Percentiles rank a stretch among this genome's conserved stretches.
These are phyloP conservation scores for Manihot esculenta DNA, from an alignment of 441 rosid genomes.

Conservation along the genomic window DNA sequence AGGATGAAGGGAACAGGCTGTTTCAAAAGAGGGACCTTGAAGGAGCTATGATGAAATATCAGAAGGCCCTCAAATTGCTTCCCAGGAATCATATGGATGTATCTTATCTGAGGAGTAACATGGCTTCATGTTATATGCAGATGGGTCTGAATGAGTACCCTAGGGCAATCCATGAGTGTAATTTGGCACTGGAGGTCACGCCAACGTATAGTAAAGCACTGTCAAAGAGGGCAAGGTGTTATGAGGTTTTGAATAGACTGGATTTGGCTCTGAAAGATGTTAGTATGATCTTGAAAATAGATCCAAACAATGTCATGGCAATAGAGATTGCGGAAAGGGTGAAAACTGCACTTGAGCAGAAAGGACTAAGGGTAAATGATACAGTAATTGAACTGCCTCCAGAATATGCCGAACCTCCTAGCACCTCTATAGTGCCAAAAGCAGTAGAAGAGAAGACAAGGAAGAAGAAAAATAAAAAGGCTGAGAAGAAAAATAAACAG, in stretches of 20 bases:
- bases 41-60: conserved; percentile 88
- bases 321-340: conserved; percentile 69
- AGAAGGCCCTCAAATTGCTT: conserved; percentile 85
- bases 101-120: conserved; percentile 68
- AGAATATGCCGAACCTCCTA: conserved; percentile 36
- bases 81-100: conserved; percentile 76
- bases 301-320: conserved; percentile 69
- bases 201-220: conserved; percentile 87
- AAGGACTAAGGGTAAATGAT: conserved; percentile 63
- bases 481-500: conserved; percentile 32
- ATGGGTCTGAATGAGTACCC: conserved; percentile 95
- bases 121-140: conserved; percentile 95
- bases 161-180: conserved; percentile 83
- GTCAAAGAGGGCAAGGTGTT: conserved; percentile 77
- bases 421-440: conserved; percentile 26
- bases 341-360: conserved; percentile 51
- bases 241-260: conserved; percentile 74
- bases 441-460: conserved; percentile 28
- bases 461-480: conserved; percentile 18
- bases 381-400: conserved; percentile 51
- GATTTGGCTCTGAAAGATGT: conserved; percentile 92
- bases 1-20: conserved; percentile 89
- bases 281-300: conserved; percentile 58
- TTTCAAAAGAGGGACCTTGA: conserved; percentile 83
- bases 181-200: conserved; percentile 73